Conservation (phyloP, 805 yeast genomes). For the Lipomyces sp. region DNA sequence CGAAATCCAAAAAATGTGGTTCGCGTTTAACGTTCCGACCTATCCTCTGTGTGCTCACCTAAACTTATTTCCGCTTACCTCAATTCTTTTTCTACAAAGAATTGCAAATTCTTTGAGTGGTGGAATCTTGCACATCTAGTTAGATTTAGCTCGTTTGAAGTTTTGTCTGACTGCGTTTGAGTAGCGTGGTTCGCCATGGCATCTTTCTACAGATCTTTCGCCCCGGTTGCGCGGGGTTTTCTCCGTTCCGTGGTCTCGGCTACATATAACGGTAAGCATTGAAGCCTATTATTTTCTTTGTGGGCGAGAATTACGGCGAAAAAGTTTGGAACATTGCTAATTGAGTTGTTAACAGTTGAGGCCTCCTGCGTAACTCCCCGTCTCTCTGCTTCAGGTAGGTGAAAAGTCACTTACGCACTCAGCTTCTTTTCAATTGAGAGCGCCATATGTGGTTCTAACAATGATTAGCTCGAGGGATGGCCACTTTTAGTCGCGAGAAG, state of each 20-base stretch:
- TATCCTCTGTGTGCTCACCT: not conserved
- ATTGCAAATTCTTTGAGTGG: not conserved
- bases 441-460: not conserved
- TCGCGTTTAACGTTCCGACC: not conserved
- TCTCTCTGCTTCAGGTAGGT: constrained; percentile 16
- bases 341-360: constrained; percentile 19
- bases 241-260: constrained; percentile 29
- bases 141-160: not conserved
- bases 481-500: constrained; percentile 89
- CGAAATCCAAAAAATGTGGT: not conserved
- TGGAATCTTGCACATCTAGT: not conserved
- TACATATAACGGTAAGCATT: constrained; percentile 20
- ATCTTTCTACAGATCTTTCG: constrained; percentile 26
- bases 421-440: too few relatives aligned
- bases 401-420: not conserved
- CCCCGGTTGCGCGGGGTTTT: constrained; percentile 30
- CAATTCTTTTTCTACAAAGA: not conserved
- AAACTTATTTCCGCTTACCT: not conserved
- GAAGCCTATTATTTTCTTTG: not conserved
- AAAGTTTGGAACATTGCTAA: constrained; percentile 7
- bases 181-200: constrained; percentile 14
- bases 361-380: constrained; percentile 15
- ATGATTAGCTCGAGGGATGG: constrained; percentile 39
- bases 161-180: not conserved
- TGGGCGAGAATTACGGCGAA: not conserved